Base-by-base conservation (phyloP, 257 asterid species). In the Ballota nigra region DNA sequence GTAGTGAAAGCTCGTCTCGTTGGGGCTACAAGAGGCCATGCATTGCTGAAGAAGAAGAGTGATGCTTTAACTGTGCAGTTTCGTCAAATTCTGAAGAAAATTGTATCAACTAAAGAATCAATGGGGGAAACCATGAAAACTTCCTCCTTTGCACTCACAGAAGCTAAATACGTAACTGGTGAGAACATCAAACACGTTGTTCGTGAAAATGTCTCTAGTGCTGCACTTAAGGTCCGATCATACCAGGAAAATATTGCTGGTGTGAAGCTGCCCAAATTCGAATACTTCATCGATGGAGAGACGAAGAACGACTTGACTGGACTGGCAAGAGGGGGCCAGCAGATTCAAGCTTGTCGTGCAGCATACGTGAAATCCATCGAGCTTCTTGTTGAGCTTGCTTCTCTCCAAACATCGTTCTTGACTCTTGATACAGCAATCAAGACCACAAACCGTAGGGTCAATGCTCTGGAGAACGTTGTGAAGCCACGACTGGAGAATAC, bases 391-490 rank as follows among this genome's bases (percentile, higher is more conserved):
- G 87, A 83, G 73, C 87, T 83, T 51, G 87, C 83, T 24, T 75
- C 80, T 62, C 85, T 83, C 66, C 87, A 83, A 56, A 83, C 85
- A 12, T 83, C 87, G 13, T 83, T 83, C 76, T 59, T 80, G 82
- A 85, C 89, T 75, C 89, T 85, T 18, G 89, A 85, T 40, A 87
- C 83, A 20, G 89, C 89, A 12, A 85, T 85, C 80, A 82, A 85
- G 82, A 85, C 89, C 68, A 85, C 89, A 36, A 85, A 85, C n/a
- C 84, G 87, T 33, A 85, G 89, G 79, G 89, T 85, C 65, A 85
- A 80, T 63, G 89, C 89, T 2, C 66, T 85, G 49, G 89, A 85
- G 79, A 85, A 67, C 49, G 89, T 82, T 45, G 89, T 85, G 69
- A 85, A 85, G 76, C 89, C 89, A 8, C 68, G 85, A 11, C 10